phyloP scores from a whole-genome alignment of 2,329 filamentous ascomycete genomes.

The Ceratocystis lukuohia region DNA sequence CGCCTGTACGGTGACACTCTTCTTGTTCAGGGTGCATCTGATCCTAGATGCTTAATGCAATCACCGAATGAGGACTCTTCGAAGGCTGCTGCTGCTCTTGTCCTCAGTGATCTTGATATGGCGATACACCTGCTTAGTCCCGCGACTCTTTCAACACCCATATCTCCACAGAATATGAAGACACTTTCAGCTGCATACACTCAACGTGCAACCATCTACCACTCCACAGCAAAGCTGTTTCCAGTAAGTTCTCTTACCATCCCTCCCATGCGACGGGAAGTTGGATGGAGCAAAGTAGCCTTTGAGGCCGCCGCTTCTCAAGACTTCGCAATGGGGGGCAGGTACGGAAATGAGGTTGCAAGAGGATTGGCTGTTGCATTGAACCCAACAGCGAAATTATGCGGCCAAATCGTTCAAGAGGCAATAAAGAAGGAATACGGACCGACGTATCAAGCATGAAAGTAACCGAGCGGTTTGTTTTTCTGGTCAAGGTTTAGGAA shows the following conservation, averaged over 20 bases:
- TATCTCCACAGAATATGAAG: constrained; percentile 52
- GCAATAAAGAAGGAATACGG: constrained; percentile 58
- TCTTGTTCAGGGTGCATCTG: constrained; percentile 32
- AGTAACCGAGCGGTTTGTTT: constrained; percentile 22
- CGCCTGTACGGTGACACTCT: constrained; percentile 49
- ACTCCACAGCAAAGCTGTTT: constrained; percentile 42
- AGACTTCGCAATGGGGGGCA: constrained; percentile 50
- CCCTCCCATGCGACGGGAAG: constrained; percentile 31
- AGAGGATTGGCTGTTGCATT: constrained; percentile 50
- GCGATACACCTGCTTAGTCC: constrained; percentile 49
- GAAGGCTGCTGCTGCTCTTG: constrained; percentile 28
- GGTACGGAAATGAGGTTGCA: constrained; percentile 52
- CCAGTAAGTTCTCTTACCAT: constrained; percentile 29
- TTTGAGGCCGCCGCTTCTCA: constrained; percentile 50
- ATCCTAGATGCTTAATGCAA: constrained; percentile 31
- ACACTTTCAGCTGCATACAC: constrained; percentile 59
- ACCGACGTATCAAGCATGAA: constrained; percentile 30
- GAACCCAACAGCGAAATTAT: constrained; percentile 57
- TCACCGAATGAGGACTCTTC: constrained; percentile 29
- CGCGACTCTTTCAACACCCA: constrained; percentile 32
- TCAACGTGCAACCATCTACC: constrained; percentile 53
- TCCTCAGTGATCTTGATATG: constrained; percentile 41
- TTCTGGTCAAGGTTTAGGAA: background rate
- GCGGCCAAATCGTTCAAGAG: constrained; percentile 54
- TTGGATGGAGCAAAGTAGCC: constrained; percentile 37